These are phyloP conservation scores for Talaromyces marneffei DNA, from an alignment of 2,329 filamentous ascomycete genomes.

Conservation along the genomic window DNA sequence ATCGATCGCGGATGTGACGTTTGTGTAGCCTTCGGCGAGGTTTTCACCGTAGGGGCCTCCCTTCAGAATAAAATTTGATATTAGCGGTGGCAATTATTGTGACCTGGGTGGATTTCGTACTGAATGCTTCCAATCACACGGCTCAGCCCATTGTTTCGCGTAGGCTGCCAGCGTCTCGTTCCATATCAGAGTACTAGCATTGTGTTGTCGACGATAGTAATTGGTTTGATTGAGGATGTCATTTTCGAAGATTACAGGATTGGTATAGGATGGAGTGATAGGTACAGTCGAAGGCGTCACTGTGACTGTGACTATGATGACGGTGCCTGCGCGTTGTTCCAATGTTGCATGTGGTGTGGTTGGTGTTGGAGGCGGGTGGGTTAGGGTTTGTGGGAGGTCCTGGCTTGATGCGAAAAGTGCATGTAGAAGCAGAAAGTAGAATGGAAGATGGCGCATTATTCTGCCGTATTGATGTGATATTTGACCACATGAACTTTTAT, in stretches of 20 bases:
- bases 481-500: neutral
- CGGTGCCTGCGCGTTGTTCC: neutral
- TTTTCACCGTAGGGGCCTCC: slow-evolving; percentile 68
- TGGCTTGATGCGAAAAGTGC: neutral
- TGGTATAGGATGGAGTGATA: slow-evolving; percentile 3
- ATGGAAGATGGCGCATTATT: neutral
- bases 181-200: slow-evolving; percentile 61
- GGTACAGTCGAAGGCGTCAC: neutral
- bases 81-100: too few relatives aligned
- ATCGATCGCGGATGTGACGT: slow-evolving; percentile 55
- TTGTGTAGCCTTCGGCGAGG: slow-evolving; percentile 61
- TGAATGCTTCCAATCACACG: slow-evolving; percentile 42
- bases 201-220: slow-evolving; percentile 69
- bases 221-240: slow-evolving; percentile 10
- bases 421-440: neutral
- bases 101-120: neutral
- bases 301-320: slow-evolving; percentile 12
- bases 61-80: slow-evolving; percentile 21
- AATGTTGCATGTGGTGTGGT: neutral
- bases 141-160: slow-evolving; percentile 58
- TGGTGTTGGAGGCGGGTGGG: neutral
- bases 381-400: neutral
- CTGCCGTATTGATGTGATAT: neutral
- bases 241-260: slow-evolving; percentile 2
- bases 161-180: slow-evolving; percentile 56